These are phyloP conservation scores for Rutstroemia sp. DNA, from an alignment of 2,329 filamentous ascomycete genomes.

Conservation along the genomic window DNA sequence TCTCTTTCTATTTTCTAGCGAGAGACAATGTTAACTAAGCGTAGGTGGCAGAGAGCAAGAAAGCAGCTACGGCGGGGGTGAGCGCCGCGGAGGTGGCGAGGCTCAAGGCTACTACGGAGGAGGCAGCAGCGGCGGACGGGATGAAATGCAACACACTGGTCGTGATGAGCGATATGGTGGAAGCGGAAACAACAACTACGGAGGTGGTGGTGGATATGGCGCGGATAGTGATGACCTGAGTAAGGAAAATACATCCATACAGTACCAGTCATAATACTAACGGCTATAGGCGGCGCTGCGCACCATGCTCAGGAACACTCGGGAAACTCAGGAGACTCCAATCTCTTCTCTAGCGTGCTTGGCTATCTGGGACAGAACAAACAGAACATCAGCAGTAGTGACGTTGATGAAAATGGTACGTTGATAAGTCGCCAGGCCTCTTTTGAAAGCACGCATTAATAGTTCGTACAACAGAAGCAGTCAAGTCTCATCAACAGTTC, in stretches of 20 bases:
- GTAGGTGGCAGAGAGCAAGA: slow-evolving; percentile 5
- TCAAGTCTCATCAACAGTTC: slow-evolving; percentile 68
- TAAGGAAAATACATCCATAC: too few species aligned
- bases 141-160: slow-evolving; percentile 9
- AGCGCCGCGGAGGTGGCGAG: not conserved
- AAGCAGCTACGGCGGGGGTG: slow-evolving; percentile 10
- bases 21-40: not conserved
- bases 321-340: slow-evolving; percentile 39
- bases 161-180: slow-evolving; percentile 14
- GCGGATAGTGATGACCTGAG: slow-evolving; percentile 41
- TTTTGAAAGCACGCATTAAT: not conserved
- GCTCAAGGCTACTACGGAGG: slow-evolving; percentile 6
- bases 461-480: slow-evolving; percentile 44
- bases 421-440: not conserved
- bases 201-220: slow-evolving; percentile 26
- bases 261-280: too few species aligned
- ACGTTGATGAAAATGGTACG: slow-evolving; percentile 48
- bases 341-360: slow-evolving; percentile 49
- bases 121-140: slow-evolving; percentile 1
- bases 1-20: not conserved
- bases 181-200: slow-evolving; percentile 18
- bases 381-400: slow-evolving; percentile 40
- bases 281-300: slow-evolving; percentile 35
- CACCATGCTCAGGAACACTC: slow-evolving; percentile 48
- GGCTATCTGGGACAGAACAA: slow-evolving; percentile 47